Conservation (phyloP, 75 land plant genomes). For the Azolla pinnata region DNA sequence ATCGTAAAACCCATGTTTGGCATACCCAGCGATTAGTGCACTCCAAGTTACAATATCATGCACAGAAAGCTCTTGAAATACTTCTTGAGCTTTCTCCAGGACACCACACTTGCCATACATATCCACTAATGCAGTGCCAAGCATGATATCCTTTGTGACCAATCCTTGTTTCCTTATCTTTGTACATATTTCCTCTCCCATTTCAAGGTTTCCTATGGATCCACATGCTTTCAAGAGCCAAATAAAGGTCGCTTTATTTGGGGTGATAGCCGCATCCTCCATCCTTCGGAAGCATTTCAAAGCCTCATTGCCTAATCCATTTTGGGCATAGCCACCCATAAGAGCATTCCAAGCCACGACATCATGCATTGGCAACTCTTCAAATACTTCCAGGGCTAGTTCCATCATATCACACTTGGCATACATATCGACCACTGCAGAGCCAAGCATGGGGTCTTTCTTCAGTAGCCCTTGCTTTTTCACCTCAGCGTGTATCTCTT, state of each 20-base stretch:
- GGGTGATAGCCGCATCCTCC: neutral
- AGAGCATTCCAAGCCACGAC: no score
- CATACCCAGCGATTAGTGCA: constrained; percentile 26
- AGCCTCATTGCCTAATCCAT: no score
- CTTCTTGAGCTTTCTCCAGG: constrained; percentile 23
- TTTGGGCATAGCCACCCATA: no score
- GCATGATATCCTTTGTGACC: constrained; percentile 3
- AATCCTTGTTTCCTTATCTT: constrained; percentile 1
- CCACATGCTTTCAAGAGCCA: neutral
- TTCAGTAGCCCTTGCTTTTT: no score
- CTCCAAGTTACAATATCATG: constrained; percentile 31
- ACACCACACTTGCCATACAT: constrained; percentile 37
- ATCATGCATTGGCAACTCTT: no score
- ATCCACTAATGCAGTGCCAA: constrained; percentile 24
- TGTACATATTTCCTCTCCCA: neutral
- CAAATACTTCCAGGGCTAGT: no score
- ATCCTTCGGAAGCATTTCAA: neutral
- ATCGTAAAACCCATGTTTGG: constrained; percentile 17
- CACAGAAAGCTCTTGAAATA: constrained; percentile 20
- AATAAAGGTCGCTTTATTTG: neutral
- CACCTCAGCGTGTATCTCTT: no score
- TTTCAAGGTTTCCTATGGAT: neutral
- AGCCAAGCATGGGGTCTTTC: no score
- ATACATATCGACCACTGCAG: no score
- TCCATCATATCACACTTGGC: no score